Evolutionary conservation across 805 yeast genomes (phyloP).

Genomic region (Teunomyces tritomae): DNA sequence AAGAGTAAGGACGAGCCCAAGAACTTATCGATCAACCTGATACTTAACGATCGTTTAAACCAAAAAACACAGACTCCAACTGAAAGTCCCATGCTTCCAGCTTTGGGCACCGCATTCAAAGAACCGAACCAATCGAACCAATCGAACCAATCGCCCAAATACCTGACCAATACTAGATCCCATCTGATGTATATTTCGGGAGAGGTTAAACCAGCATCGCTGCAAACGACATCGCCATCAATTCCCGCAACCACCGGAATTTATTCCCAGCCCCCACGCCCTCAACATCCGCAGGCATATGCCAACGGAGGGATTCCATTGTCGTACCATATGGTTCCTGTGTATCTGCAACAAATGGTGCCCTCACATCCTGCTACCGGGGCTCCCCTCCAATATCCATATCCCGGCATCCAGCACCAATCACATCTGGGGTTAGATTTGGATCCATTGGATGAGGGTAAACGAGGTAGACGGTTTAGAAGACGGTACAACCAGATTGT

Average conservation of each 20-base stretch:
- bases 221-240: background rate
- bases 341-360: conserved; percentile 1
- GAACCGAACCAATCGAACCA: background rate
- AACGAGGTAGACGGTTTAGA: conserved; percentile 33
- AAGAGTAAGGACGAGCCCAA: conserved; percentile 3
- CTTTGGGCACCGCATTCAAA: background rate
- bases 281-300: background rate
- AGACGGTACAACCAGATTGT: conserved; percentile 37
- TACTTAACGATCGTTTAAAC: conserved; percentile 4
- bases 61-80: background rate
- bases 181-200: background rate
- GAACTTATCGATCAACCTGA: conserved; percentile 10
- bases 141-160: background rate
- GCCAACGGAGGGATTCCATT: background rate
- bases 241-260: background rate
- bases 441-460: conserved; percentile 17
- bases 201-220: background rate
- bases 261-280: background rate
- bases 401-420: conserved; percentile 3
- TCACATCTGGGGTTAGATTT: conserved; percentile 10
- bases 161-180: background rate
- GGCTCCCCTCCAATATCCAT: conserved; percentile 1
- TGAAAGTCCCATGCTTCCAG: background rate
- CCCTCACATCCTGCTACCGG: conserved; percentile 1
- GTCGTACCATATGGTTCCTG: background rate